phyloP scores from a whole-genome alignment of 768 basidiomycete genomes.

The Lactarius akahatsu region DNA sequence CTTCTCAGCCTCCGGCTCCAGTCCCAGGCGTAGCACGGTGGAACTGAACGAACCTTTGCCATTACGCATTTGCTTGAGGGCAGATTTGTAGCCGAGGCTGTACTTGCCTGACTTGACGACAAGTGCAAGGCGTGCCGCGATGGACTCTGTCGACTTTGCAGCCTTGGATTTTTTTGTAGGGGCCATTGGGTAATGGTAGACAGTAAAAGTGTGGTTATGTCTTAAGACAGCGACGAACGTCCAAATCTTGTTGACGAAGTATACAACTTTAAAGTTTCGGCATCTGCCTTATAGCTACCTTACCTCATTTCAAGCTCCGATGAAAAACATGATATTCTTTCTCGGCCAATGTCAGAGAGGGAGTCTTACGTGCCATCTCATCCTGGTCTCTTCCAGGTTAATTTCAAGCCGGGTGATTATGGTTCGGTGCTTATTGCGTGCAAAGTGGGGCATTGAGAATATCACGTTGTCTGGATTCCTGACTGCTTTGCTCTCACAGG shows the following conservation, averaged over 20 bases:
- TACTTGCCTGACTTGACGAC: slow-evolving; percentile 99
- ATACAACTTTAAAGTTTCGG: slow-evolving; percentile 21
- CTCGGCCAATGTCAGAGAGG: not conserved
- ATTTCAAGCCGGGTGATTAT: slow-evolving; percentile 41
- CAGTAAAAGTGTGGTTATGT: slow-evolving; percentile 10
- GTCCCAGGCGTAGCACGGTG: slow-evolving; percentile 66
- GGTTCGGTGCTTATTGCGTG: slow-evolving; percentile 39
- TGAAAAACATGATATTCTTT: not conserved
- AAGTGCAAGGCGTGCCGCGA: slow-evolving; percentile 87
- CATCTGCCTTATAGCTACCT: slow-evolving; percentile 17
- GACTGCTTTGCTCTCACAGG: slow-evolving; percentile 31
- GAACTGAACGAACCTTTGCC: slow-evolving; percentile 82
- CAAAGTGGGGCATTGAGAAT: slow-evolving; percentile 32
- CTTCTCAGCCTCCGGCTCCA: slow-evolving; percentile 99
- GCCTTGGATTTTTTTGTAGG: slow-evolving; percentile 95
- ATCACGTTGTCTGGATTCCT: not conserved
- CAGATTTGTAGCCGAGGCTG: slow-evolving; percentile 95
- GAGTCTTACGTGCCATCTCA: slow-evolving; percentile 38
- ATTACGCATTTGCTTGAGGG: slow-evolving; percentile 95
- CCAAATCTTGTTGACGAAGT: not conserved
- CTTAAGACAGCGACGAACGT: slow-evolving; percentile 13
- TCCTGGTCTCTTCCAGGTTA: slow-evolving; percentile 38
- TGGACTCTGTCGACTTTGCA: slow-evolving; percentile 89
- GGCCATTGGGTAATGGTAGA: slow-evolving; percentile 60
- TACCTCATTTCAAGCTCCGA: not conserved